Percentiles rank a stretch among this genome's conserved stretches.
Conservation (phyloP, 306 rosid species). For the Rosa persica region DNA sequence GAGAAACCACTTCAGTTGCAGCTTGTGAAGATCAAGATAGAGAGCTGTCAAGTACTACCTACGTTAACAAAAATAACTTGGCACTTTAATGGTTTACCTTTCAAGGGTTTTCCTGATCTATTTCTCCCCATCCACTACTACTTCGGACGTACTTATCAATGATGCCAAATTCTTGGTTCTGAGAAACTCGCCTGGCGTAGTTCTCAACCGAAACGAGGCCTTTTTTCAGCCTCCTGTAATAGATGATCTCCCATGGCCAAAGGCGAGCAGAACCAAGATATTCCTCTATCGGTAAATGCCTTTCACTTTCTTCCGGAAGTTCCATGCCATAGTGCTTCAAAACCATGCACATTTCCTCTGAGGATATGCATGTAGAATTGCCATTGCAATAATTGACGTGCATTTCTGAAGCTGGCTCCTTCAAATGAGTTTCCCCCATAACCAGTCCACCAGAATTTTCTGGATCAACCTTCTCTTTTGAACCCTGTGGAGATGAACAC, state of each 20-base stretch:
- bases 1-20: neutral
- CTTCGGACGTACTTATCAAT: constrained; percentile 65
- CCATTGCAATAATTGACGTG: constrained; percentile 22
- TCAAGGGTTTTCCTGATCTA: constrained; percentile 28
- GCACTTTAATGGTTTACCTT: neutral
- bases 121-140: constrained; percentile 75
- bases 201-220: constrained; percentile 63
- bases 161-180: constrained; percentile 62
- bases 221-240: constrained; percentile 64
- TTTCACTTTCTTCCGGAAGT: constrained; percentile 41
- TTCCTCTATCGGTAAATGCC: constrained; percentile 33
- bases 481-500: constrained; percentile 29
- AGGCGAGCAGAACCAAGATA: constrained; percentile 61
- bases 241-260: constrained; percentile 74
- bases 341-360: constrained; percentile 54
- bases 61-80: neutral
- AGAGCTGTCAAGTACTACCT: neutral
- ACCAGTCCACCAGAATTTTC: constrained; percentile 23
- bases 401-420: constrained; percentile 35
- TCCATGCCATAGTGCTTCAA: constrained; percentile 55
- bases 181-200: constrained; percentile 62
- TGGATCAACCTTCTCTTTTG: constrained; percentile 22
- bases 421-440: constrained; percentile 23
- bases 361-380: constrained; percentile 37
- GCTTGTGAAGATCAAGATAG: constrained; percentile 6